These are phyloP conservation scores for Takashimella koratensis DNA, from an alignment of 1,284 basidiomycete genomes.

Conservation along the genomic window DNA sequence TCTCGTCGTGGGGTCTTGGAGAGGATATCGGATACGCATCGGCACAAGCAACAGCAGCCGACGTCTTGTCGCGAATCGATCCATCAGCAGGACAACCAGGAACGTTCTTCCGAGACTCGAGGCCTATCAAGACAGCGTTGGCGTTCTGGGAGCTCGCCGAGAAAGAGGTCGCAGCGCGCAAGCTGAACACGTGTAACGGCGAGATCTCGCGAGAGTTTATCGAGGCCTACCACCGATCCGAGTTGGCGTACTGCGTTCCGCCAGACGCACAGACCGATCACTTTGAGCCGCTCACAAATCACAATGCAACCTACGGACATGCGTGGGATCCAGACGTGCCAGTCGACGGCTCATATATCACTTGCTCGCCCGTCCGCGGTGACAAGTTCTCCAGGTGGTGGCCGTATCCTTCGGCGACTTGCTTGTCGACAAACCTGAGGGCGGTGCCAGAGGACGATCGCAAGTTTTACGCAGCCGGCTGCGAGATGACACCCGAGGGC, in stretches of 20 bases:
- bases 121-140: slow-evolving; percentile 30
- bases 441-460: slow-evolving; percentile 13
- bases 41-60: slow-evolving; percentile 2
- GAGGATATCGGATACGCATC: background rate
- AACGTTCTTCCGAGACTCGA: slow-evolving; percentile 33
- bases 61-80: slow-evolving; percentile 14
- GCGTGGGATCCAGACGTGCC: background rate
- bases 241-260: slow-evolving; percentile 25
- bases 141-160: slow-evolving; percentile 38
- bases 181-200: slow-evolving; percentile 35
- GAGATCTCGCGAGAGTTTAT: slow-evolving; percentile 31
- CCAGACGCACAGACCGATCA: background rate
- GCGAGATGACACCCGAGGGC: slow-evolving; percentile 26
- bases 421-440: slow-evolving; percentile 29
- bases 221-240: slow-evolving; percentile 22
- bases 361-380: slow-evolving; percentile 30
- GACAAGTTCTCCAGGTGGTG: slow-evolving; percentile 35
- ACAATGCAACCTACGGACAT: background rate
- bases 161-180: slow-evolving; percentile 27
- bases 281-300: background rate
- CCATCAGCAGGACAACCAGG: slow-evolving; percentile 25
- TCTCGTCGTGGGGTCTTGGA: background rate
- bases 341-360: background rate
- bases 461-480: slow-evolving; percentile 19
- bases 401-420: slow-evolving; percentile 40